A percentile compares a stretch with the other conserved stretches of the same genome.
Evolutionary conservation across 164 flowering plant genomes (phyloP).

Genomic region (Vitis rotundifolia): DNA sequence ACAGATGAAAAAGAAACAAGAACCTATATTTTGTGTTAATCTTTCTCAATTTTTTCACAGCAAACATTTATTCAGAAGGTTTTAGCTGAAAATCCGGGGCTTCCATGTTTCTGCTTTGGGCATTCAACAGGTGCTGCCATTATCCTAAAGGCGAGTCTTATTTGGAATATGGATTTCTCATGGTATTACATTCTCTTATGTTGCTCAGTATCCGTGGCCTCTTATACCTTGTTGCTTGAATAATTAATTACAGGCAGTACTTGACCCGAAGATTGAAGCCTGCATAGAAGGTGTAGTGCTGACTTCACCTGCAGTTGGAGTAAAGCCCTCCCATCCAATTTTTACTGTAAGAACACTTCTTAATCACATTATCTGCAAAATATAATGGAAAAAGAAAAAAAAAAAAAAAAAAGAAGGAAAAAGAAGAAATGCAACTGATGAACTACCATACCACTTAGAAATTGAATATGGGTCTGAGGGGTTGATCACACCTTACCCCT

Average conservation of each 20-base stretch:
- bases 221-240: not conserved
- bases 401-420: no score
- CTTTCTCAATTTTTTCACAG: conserved; percentile 27
- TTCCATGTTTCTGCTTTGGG: conserved; percentile 87
- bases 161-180: not conserved
- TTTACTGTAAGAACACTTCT: conserved; percentile 35
- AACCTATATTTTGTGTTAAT: no score
- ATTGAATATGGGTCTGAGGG: no score
- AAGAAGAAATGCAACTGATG: no score
- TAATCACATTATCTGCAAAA: not conserved
- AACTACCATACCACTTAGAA: no score
- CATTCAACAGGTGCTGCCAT: conserved; percentile 95
- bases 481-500: no score
- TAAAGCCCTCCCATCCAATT: conserved; percentile 85
- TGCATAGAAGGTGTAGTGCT: conserved; percentile 58
- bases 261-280: conserved; percentile 68
- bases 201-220: not conserved
- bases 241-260: conserved; percentile 42
- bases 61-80: conserved; percentile 64
- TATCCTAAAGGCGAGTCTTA: conserved; percentile 55
- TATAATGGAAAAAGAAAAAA: no score
- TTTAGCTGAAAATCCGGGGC: conserved; percentile 62
- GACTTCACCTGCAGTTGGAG: conserved; percentile 87
- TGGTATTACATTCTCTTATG: not conserved
- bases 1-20: not conserved